A percentile compares a stretch with the other conserved stretches of the same genome.
These are phyloP conservation scores for Neurospora crassa DNA, from an alignment of 2,329 filamentous ascomycete genomes.

Conservation along the genomic window DNA sequence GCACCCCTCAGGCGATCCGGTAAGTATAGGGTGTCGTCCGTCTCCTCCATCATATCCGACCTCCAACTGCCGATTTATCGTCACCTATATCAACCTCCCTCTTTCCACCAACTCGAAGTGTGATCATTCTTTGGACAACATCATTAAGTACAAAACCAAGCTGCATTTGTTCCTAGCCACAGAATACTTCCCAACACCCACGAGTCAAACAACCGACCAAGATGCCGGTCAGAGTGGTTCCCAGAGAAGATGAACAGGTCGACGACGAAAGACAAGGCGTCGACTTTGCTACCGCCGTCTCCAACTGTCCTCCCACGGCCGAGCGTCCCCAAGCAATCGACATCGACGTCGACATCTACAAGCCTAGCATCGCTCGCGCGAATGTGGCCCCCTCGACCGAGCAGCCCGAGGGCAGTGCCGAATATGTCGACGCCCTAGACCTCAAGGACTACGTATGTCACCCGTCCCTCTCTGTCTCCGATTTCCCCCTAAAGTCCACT, in stretches of 20 bases:
- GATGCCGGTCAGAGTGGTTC: neutral
- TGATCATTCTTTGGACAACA: too few relatives aligned
- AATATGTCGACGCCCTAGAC: neutral
- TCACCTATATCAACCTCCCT: neutral
- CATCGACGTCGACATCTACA: conserved; percentile 6
- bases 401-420: conserved; percentile 9
- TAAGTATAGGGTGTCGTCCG: neutral
- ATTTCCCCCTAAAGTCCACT: neutral
- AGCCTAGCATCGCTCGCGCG: conserved; percentile 13
- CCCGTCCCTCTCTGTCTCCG: neutral
- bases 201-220: neutral
- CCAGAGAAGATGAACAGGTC: neutral
- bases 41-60: neutral
- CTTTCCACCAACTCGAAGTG: neutral
- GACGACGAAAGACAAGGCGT: neutral
- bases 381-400: conserved; percentile 12
- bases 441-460: conserved; percentile 7
- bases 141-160: neutral
- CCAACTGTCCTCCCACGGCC: conserved; percentile 3
- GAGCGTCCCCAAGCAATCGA: conserved; percentile 10
- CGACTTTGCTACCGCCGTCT: conserved; percentile 7
- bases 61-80: neutral
- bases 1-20: neutral
- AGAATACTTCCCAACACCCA: neutral
- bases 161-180: neutral